phyloP scores from a whole-genome alignment of 1,284 basidiomycete genomes.

The Austroboletus novae-zelandiae region DNA sequence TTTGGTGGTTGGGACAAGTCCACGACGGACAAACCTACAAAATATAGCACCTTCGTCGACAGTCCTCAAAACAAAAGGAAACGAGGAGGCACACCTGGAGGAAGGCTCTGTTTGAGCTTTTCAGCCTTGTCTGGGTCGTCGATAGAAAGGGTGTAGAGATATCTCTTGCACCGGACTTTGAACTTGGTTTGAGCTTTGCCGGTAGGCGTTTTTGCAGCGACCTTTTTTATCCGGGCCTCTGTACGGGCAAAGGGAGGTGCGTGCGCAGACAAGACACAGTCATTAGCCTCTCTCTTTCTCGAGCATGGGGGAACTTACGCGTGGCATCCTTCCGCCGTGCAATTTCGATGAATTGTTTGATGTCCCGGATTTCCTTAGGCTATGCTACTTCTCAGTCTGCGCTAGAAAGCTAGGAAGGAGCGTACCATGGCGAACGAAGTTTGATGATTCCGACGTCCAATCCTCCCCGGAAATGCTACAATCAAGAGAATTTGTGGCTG shows the following conservation, averaged over 20 bases:
- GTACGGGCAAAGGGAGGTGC: neutral
- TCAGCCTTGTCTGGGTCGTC: slow-evolving; percentile 98
- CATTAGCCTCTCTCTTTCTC: neutral
- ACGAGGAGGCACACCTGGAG: slow-evolving; percentile 71
- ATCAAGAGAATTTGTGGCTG: slow-evolving; percentile 25
- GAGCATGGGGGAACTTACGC: slow-evolving; percentile 41
- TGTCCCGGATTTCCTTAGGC: slow-evolving; percentile 98
- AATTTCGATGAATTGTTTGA: slow-evolving; percentile 98
- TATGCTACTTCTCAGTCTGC: slow-evolving; percentile 34
- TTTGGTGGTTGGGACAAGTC: slow-evolving; percentile 65
- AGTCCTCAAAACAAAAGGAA: neutral
- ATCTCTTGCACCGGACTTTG: slow-evolving; percentile 97
- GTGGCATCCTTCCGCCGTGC: slow-evolving; percentile 87
- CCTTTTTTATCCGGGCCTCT: slow-evolving; percentile 98
- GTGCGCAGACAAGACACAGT: neutral
- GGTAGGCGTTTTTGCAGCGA: slow-evolving; percentile 62
- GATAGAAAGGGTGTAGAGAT: slow-evolving; percentile 96
- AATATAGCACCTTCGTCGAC: neutral
- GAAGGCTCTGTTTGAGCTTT: slow-evolving; percentile 94
- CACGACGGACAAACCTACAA: slow-evolving; percentile 57
- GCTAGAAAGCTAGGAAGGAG: neutral
- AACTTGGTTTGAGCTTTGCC: slow-evolving; percentile 93
- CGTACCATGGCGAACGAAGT: slow-evolving; percentile 26
- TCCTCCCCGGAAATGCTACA: neutral
- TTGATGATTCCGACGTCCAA: slow-evolving; percentile 2